Evolutionary conservation across 2,329 filamentous ascomycete species (phyloP), one percentile per base, ranked within the genome.

Genomic region (Beauveria medogensis): DNA sequence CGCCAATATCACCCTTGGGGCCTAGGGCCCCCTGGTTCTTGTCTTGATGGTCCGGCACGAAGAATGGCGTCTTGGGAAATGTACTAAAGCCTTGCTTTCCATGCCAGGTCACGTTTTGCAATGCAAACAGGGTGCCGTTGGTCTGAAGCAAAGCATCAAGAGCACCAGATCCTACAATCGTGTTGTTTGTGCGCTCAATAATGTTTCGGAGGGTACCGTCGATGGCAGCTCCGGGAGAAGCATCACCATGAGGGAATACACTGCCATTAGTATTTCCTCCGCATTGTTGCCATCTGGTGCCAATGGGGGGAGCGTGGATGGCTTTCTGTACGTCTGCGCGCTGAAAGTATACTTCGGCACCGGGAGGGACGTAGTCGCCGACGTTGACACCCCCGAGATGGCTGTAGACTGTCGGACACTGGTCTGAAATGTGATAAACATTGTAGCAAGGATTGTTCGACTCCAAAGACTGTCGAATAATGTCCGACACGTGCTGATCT

Each of bases 401-500:
- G 62, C 91, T 86, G 80, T 84, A 91, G 1, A 83, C 75, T 2
- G 86, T 65, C 0, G 90, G 90, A 69, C 90, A 94, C 16, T 85
- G 88, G 4, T 84, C 85, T 2, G 83, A 83, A 16, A 93, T 82
- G 55, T 89, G 83, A 73, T 93, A 93, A 10, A 90, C 76, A 70
- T 91, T 85, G 74, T 88, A 95, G 76, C 91, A 94, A 0, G 90
- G 90, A 74, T 94, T 94, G 37, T 55, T 55, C 0, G 83, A 72
- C 1, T 75, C 67, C 5, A 77, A 64, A 6, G 81, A 80, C 28
- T 84, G 85, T 0, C 77, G 65, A 66, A 76, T 76, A 34, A 90
- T 81, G 22, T 81, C 75, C 61, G 79, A 71, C 67, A 80, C 88
- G 18, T 89, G n/a, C 10, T 20, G 67, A 53, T 78, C 76, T 69